Percentiles rank a stretch among this genome's conserved stretches.
Evolutionary conservation across 169 alveolate genomes (phyloP).

Genomic region (Cryptosporidium sp.): DNA sequence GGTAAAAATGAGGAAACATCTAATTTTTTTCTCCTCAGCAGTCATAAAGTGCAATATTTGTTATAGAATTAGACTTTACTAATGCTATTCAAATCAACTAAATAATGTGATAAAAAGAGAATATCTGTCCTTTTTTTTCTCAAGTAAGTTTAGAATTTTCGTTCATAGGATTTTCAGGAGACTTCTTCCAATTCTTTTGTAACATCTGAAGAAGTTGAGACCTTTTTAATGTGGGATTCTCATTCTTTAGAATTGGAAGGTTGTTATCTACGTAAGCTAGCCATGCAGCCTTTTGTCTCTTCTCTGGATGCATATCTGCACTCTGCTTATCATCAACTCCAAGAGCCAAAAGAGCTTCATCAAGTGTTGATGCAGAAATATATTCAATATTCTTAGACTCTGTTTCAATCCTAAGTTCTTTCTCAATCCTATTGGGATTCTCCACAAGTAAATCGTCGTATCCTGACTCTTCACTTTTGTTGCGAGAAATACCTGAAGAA

Average conservation of each 20-base stretch:
- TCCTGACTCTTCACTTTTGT: slow-evolving; percentile 11
- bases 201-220: slow-evolving; percentile 59
- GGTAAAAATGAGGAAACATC: neutral
- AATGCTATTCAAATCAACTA: neutral
- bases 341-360: slow-evolving; percentile 43
- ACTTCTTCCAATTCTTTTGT: slow-evolving; percentile 69
- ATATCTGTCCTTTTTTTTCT: neutral
- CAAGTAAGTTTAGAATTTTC: neutral
- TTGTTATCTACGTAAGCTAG: slow-evolving; percentile 60
- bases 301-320: slow-evolving; percentile 69
- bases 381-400: slow-evolving; percentile 45
- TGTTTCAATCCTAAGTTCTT: slow-evolving; percentile 18
- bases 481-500: slow-evolving; percentile 10
- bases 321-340: slow-evolving; percentile 1
- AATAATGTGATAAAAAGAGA: neutral
- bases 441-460: slow-evolving; percentile 51
- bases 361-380: slow-evolving; percentile 64
- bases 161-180: slow-evolving; percentile 61
- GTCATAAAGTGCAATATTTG: neutral
- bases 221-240: slow-evolving; percentile 54
- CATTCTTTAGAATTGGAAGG: slow-evolving; percentile 49
- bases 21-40: neutral
- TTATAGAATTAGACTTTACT: neutral
- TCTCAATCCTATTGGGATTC: slow-evolving; percentile 45
- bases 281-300: slow-evolving; percentile 74